These are phyloP conservation scores for Dunaliella primolecta DNA, from an alignment of 139 green algal species.

Conservation along the genomic window DNA sequence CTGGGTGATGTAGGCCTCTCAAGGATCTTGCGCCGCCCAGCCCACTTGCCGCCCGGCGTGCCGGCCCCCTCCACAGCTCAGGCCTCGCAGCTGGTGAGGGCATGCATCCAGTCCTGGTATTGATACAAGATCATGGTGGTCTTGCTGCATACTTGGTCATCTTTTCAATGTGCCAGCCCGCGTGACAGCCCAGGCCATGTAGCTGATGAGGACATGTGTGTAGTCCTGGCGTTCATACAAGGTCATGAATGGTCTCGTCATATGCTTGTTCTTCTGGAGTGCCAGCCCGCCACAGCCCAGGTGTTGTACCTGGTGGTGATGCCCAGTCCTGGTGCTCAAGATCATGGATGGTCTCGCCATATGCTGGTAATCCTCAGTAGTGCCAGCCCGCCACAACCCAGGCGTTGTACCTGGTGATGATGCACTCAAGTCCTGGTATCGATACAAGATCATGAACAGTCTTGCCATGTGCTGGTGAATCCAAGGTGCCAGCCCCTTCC, in stretches of 20 bases:
- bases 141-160: too few relatives aligned
- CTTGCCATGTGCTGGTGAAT: too few relatives aligned
- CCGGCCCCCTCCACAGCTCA: background rate
- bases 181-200: background rate
- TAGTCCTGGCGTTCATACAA: background rate
- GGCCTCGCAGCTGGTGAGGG: background rate
- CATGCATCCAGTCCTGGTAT: background rate
- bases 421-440: too few relatives aligned
- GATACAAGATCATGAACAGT: too few relatives aligned
- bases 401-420: too few relatives aligned
- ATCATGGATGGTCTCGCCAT: too few relatives aligned
- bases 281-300: background rate
- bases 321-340: background rate
- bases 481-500: too few relatives aligned
- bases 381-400: too few relatives aligned
- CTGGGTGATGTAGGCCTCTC: constrained; percentile 55
- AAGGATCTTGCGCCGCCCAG: constrained; percentile 13
- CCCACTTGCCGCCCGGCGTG: background rate
- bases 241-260: background rate
- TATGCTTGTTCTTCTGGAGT: too few relatives aligned
- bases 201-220: background rate
- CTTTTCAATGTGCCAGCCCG: background rate
- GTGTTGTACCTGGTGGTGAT: background rate
- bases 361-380: too few relatives aligned
- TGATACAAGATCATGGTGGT: background rate